phyloP scores from a whole-genome alignment of 768 basidiomycete genomes.

The Postia placenta region DNA sequence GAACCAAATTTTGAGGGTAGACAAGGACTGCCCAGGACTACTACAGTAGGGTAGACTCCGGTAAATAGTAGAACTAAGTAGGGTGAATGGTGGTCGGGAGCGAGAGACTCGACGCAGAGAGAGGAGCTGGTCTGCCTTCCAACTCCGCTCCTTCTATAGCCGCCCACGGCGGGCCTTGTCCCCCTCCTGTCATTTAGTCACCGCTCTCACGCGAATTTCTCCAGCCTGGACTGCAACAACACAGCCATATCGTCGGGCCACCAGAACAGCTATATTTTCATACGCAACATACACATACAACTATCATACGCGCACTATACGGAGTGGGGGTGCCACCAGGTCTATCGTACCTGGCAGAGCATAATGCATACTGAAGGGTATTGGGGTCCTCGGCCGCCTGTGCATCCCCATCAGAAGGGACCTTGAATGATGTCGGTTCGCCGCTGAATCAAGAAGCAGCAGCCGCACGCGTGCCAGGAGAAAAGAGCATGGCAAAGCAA shows the following conservation, averaged over 20 bases:
- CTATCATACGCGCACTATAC: constrained; percentile 6
- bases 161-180: constrained; percentile 9
- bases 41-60: constrained; percentile 46
- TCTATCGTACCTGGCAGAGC: constrained; percentile 4
- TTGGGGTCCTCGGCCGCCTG: constrained; percentile 14
- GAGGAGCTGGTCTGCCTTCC: constrained; percentile 13
- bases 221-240: background rate
- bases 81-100: constrained; percentile 38
- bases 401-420: constrained; percentile 11
- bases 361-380: constrained; percentile 2
- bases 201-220: background rate
- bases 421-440: constrained; percentile 12
- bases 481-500: constrained; percentile 3
- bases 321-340: constrained; percentile 1
- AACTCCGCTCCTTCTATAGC: constrained; percentile 26
- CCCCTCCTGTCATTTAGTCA: background rate
- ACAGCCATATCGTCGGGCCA: background rate
- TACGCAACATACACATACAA: background rate
- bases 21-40: constrained; percentile 45
- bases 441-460: constrained; percentile 13
- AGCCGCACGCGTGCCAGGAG: constrained; percentile 7
- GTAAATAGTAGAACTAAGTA: constrained; percentile 50
- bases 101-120: constrained; percentile 18
- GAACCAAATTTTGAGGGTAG: constrained; percentile 30
- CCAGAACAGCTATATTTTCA: background rate